phyloP scores from a whole-genome alignment of 2,329 filamentous ascomycete genomes.

The Penicillium palitans region DNA sequence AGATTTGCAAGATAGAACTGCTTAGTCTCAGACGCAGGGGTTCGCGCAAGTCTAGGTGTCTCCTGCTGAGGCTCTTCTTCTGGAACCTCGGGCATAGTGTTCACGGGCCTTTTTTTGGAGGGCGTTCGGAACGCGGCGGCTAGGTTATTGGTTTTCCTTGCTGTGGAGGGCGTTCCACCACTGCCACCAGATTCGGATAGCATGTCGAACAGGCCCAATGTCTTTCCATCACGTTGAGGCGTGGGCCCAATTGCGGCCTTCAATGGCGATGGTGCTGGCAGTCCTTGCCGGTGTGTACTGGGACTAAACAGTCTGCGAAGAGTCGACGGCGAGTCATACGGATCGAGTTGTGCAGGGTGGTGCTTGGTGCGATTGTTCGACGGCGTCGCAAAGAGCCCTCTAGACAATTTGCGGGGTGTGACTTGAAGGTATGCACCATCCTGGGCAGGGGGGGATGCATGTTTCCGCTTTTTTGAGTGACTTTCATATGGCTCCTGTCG shows the following conservation, averaged over 20 bases:
- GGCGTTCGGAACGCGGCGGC: slow-evolving; percentile 40
- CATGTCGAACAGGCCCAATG: slow-evolving; percentile 51
- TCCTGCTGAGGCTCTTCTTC: slow-evolving; percentile 32
- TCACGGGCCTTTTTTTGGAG: slow-evolving; percentile 33
- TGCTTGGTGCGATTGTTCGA: slow-evolving; percentile 28
- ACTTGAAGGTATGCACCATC: slow-evolving; percentile 15
- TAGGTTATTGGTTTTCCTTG: slow-evolving; percentile 28
- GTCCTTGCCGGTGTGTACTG: slow-evolving; percentile 30
- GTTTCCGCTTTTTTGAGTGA: slow-evolving; percentile 36
- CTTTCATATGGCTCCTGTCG: slow-evolving; percentile 18
- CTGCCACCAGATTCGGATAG: slow-evolving; percentile 45
- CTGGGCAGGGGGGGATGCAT: slow-evolving; percentile 31
- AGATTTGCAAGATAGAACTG: slow-evolving; percentile 48
- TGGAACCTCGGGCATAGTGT: slow-evolving; percentile 32
- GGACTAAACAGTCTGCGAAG: slow-evolving; percentile 42
- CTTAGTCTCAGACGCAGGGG: slow-evolving; percentile 47
- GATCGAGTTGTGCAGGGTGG: slow-evolving; percentile 45
- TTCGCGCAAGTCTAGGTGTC: slow-evolving; percentile 32
- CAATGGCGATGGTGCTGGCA: slow-evolving; percentile 36
- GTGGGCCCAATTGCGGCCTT: slow-evolving; percentile 49
- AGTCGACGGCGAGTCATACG: slow-evolving; percentile 46
- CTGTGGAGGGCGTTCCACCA: slow-evolving; percentile 36
- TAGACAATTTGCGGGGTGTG: slow-evolving; percentile 41
- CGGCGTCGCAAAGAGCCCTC: slow-evolving; percentile 34
- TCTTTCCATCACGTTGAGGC: slow-evolving; percentile 51